phyloP scores from a whole-genome alignment of 495 filamentous ascomycete species.

The Trichoderma gamsii region DNA sequence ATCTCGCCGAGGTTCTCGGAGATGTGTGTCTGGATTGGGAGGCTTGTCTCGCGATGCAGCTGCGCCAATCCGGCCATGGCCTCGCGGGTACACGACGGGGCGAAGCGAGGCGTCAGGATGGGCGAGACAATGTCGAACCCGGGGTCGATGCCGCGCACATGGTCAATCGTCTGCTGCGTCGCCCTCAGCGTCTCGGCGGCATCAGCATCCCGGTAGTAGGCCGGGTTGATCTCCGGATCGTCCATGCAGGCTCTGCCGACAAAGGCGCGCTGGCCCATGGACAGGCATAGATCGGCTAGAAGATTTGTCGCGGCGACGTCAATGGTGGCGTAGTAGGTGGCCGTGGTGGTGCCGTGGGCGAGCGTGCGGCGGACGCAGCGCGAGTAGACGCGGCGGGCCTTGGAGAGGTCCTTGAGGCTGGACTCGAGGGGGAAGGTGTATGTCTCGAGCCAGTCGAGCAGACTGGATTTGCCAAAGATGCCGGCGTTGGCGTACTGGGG shows the following conservation, averaged over 20 bases:
- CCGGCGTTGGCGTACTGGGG: conserved; percentile 89
- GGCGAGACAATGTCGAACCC: conserved; percentile 54
- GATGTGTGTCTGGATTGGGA: conserved; percentile 87
- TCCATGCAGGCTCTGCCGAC: conserved; percentile 94
- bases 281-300: conserved; percentile 71
- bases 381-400: conserved; percentile 58
- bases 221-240: conserved; percentile 52
- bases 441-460: conserved; percentile 83
- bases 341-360: conserved; percentile 82
- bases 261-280: conserved; percentile 77
- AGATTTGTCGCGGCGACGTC: conserved; percentile 79
- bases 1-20: conserved; percentile 75
- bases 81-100: conserved; percentile 60
- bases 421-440: conserved; percentile 96
- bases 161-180: conserved; percentile 56
- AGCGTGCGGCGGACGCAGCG: conserved; percentile 72
- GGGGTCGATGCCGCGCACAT: conserved; percentile 65
- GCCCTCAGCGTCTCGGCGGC: conserved; percentile 48
- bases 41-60: conserved; percentile 50
- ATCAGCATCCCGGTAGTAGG: conserved; percentile 67
- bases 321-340: conserved; percentile 87
- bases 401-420: conserved; percentile 49
- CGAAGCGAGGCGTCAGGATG: conserved; percentile 88
- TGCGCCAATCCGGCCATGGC: conserved; percentile 57
- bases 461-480: conserved; percentile 81